Base-by-base conservation (phyloP, 2,329 filamentous ascomycete species). In the Ophiosphaerella narmari region DNA sequence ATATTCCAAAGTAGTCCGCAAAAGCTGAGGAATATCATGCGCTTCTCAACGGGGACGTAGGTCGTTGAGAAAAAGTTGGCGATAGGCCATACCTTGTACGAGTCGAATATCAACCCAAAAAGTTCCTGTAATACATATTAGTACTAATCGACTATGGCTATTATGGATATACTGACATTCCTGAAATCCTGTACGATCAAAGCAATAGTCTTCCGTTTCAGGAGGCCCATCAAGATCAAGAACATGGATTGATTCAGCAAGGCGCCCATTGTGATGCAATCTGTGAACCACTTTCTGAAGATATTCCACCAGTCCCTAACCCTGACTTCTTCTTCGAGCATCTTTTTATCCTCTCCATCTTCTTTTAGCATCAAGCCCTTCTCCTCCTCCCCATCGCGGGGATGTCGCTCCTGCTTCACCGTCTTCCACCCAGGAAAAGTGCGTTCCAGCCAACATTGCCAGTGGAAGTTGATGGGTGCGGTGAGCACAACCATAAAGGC, bases 391-490 rank as follows among this genome's bases (percentile, higher is more conserved):
- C 62, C 60, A 21, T 57, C 47, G 3, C 39, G 48, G n/a, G 48
- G 51, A 23, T 52, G 47, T 23, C 61, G 47, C 21, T 54, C 59
- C 21, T 52, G 55, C 39, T 54, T 65, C 2, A 64, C 60, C 1
- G 55, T 58, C 56, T 62, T 69, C 67, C 67, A 72, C 0, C 87
- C 86, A 0, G 91, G 91, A 65, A 91, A 95, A 4, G 80, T 76
- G 7, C 80, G 76, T 71, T 96, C 91, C 33, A 96, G 81, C 71
- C 82, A 89, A 34, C 86, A 82, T 78, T 96, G 91, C 91, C 91
- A 96, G 62, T 89, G 73, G 68, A 90, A 90, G 74, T 97, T 96
- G 36, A 89, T 87, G 1, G 91, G 91, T 23, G 87, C 87, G 66
- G 82, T 87, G 48, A 96, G 68, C 32, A 88, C 67, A 48, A 86